Percentiles rank a stretch among this genome's conserved stretches.
Evolutionary conservation across 169 alveolate species (phyloP).

Genomic region (Babesia ovis): DNA sequence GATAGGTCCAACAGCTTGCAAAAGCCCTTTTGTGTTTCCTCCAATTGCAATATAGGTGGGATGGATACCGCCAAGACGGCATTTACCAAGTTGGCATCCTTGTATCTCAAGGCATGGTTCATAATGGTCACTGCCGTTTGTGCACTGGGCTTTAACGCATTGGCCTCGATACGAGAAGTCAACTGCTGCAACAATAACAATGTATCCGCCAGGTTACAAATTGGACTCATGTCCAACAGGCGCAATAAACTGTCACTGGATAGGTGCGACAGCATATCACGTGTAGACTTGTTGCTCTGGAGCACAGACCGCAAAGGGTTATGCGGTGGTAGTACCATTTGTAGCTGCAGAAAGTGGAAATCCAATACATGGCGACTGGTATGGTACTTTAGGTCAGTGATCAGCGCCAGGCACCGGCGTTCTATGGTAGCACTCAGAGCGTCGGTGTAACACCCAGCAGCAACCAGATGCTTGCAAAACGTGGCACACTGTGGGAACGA

Average conservation of each 20-base stretch:
- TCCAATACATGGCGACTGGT: constrained; percentile 28
- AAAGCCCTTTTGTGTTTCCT: constrained; percentile 30
- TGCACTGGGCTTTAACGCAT: background rate
- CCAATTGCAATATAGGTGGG: constrained; percentile 4
- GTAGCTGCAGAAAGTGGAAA: constrained; percentile 26
- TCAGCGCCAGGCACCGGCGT: constrained; percentile 27
- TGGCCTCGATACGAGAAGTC: constrained; percentile 4
- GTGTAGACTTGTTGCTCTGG: constrained; percentile 14
- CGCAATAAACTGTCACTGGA: constrained; percentile 17
- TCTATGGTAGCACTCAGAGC: constrained; percentile 21
- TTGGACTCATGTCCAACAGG: background rate
- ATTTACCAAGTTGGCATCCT: constrained; percentile 15
- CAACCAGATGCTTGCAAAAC: constrained; percentile 28
- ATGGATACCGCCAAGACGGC: constrained; percentile 10
- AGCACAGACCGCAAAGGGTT: constrained; percentile 6
- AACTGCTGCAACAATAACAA: constrained; percentile 8
- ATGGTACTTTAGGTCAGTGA: constrained; percentile 40
- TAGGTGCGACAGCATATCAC: background rate
- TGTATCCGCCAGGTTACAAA: constrained; percentile 4
- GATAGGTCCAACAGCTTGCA: constrained; percentile 20
- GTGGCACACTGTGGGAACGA: constrained; percentile 35
- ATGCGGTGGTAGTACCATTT: constrained; percentile 28
- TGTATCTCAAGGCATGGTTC: background rate
- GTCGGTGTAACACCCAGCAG: constrained; percentile 26
- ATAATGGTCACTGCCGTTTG: background rate